Evolutionary conservation across 495 filamentous ascomycete genomes (phyloP), one percentile per base, ranked within the genome.

Genomic region (Aspergillus nidulans): DNA sequence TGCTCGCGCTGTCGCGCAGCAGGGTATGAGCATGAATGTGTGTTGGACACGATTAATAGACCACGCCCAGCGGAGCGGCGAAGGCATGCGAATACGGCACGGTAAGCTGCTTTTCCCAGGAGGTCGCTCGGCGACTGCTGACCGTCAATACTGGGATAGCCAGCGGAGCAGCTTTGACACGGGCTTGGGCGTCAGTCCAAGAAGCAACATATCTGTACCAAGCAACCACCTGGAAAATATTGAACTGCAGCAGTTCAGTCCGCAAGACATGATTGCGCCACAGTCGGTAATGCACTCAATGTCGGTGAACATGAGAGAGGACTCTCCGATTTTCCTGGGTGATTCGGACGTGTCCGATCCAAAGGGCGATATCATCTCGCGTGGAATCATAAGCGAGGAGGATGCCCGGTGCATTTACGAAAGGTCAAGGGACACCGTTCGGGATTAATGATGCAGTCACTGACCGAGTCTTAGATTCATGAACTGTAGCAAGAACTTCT

Each of bases 181-280:
- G 1, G 18, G n/a, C 6, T 23, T 36, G 12, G 23, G 30, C 6
- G 34, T 38, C 18, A 55, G 53, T 20, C 53, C 53, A 15, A 55
- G 53, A 21, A 47, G 41, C 52, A 54, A 52, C 15, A 30, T 42
- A 15, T 25, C 51, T 6, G 51, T 19, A 8, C 20, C 51, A 5
- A 46, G 23, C 24, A 55, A 38, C 23, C 53, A 55, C n/a, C 16
- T 46, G 9, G 44, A 65, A 50, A 69, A 62, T 6, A 62, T 65
- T 0, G 70, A 75, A 13, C 67, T 67, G 5, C 72, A 75, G 53
- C 70, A 74, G 10, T 58, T 75, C 7, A 74, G 68, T 38, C 70
- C 72, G 0, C 71, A 70, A 42, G 72, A 75, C 44, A 72, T 74
- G 72, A 74, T 75, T 36, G 72, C 72, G 7, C 72, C 72, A 4